Base-by-base conservation (phyloP, 192 early-diverging fungal genomes). In the Thamnidium elegans region DNA sequence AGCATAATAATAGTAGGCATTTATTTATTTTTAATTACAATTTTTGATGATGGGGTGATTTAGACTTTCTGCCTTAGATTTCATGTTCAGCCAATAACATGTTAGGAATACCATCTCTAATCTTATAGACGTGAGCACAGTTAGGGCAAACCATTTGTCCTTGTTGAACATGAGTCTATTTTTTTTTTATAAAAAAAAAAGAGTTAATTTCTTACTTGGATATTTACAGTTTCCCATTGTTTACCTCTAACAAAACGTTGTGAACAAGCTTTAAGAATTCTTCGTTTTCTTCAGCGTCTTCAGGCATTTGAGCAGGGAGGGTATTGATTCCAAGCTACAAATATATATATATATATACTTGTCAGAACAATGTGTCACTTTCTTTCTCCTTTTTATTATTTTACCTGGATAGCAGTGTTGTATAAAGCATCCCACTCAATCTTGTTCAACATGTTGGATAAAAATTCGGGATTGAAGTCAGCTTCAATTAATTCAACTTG, bases 71-170 rank as follows among this genome's bases (percentile, higher is more conserved):
- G n/a, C 34, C 62, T 52, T 82, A 89, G 68, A 90, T 84, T 72
- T 94, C 92, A 58, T 87, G 84, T 67, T 94, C 92, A 21, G 83
- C 85, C 47, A 94, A 78, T 10, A 94, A 81, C 92, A 94, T 94
- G 73, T 92, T 92, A 50, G 97, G 94, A 63, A 99, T 92, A 31
- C 94, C 94, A 69, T 97, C 90, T 50, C 85, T 90, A 73, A 99
- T 93, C 52, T 86, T 84, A 77, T 93, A 99, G 23, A 92, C 89
- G 70, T 95, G 97, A 32, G 76, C 74, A 74, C 97, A 99, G 47
- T 87, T 90, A 34, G 85, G 80, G 76, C 97, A 99, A 3, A 92
- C 74, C 97, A 99, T 99, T 71, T 82, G 79, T 46, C 94, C 97
- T 50, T 89, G 83, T 68, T 87, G 87, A 48, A 99, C 81, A 55